phyloP scores from a whole-genome alignment of 73 alveolate species.

The Diophrys appendiculata region DNA sequence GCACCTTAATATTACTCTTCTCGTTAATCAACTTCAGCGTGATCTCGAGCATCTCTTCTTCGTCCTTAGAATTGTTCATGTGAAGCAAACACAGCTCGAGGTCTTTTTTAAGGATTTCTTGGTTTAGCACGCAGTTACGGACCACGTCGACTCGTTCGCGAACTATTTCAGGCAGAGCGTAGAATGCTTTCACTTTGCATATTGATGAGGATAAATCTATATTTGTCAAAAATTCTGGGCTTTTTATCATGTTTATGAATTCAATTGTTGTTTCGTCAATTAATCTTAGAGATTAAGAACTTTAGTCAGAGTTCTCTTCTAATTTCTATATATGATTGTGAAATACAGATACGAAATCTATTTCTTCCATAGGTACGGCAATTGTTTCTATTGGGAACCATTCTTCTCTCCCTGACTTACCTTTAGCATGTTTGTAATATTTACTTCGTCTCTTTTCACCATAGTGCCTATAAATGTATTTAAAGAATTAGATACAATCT shows the following conservation, averaged over 20 bases:
- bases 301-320: too few species aligned
- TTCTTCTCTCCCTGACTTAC: too few species aligned
- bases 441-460: too few species aligned
- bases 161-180: constrained; percentile 15
- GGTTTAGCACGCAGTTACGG: not conserved
- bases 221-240: constrained; percentile 11
- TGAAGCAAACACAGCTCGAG: not conserved
- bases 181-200: constrained; percentile 11
- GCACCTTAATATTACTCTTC: constrained; percentile 6
- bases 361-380: too few species aligned
- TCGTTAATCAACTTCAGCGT: constrained; percentile 6
- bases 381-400: too few species aligned
- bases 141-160: constrained; percentile 19
- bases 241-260: constrained; percentile 1
- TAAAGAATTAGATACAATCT: not conserved
- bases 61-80: constrained; percentile 7
- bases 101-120: constrained; percentile 10
- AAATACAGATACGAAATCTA: too few species aligned
- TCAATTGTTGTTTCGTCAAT: too few species aligned
- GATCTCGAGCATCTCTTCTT: not conserved
- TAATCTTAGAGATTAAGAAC: too few species aligned
- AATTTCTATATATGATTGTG: too few species aligned
- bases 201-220: constrained; percentile 1
- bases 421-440: too few species aligned
- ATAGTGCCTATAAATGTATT: too few species aligned